A percentile compares a stretch with the other conserved stretches of the same genome.
phyloP scores from a whole-genome alignment of 805 yeast genomes.

The Saccharomycopsis oosterbeekiorum region DNA sequence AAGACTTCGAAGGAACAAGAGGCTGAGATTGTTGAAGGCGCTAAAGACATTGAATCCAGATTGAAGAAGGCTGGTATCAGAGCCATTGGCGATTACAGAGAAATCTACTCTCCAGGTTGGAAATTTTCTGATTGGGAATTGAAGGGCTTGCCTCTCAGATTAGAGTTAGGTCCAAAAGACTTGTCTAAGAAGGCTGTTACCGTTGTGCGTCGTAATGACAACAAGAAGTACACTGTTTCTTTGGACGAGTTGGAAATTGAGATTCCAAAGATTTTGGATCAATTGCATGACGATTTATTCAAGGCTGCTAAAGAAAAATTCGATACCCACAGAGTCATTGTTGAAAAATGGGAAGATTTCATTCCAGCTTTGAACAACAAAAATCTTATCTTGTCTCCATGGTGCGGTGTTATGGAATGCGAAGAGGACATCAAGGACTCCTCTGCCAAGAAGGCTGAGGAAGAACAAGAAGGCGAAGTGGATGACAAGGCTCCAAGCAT shows the following conservation, averaged over 20 bases:
- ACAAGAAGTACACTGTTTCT: conserved; percentile 59
- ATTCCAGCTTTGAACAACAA: conserved; percentile 86
- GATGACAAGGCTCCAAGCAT: conserved; percentile 97
- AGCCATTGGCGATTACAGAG: conserved; percentile 80
- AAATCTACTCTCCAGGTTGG: conserved; percentile 97
- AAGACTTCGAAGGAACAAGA: conserved; percentile 75
- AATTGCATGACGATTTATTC: conserved; percentile 68
- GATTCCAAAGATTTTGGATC: conserved; percentile 70
- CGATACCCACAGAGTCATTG: conserved; percentile 75
- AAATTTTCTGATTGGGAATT: conserved; percentile 96
- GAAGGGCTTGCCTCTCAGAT: conserved; percentile 87
- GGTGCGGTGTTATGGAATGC: conserved; percentile 94
- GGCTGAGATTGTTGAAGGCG: conserved; percentile 57
- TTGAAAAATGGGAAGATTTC: conserved; percentile 82
- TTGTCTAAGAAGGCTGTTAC: conserved; percentile 67
- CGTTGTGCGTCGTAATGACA: conserved; percentile 89
- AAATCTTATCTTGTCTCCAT: conserved; percentile 87
- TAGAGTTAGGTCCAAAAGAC: conserved; percentile 97
- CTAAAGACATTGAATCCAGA: conserved; percentile 54
- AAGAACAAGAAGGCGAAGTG: conserved; percentile 72
- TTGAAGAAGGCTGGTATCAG: conserved; percentile 58
- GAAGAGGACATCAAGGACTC: conserved; percentile 95
- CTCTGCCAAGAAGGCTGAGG: conserved; percentile 65
- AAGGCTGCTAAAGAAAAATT: conserved; percentile 70
- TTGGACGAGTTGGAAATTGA: conserved; percentile 54